phyloP scores from a whole-genome alignment of 371 early-diverging fungal species.

The Mucor ambiguus region DNA sequence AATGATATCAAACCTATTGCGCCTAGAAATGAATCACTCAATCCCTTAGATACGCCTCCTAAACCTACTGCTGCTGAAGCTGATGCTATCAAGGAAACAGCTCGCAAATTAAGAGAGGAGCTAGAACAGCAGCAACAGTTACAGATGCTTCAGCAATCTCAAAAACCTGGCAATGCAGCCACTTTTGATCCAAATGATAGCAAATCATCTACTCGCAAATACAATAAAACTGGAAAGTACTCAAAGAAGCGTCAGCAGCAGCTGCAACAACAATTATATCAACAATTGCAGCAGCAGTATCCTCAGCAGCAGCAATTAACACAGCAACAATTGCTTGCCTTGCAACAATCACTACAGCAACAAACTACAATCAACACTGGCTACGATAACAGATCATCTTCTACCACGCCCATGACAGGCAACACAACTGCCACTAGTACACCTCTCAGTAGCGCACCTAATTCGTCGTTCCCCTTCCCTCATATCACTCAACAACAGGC shows the following conservation, averaged over 20 bases:
- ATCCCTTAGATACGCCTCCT: slow-evolving; percentile 33
- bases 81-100: slow-evolving; percentile 42
- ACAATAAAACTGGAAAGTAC: slow-evolving; percentile 68
- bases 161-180: neutral
- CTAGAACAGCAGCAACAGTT: slow-evolving; percentile 35
- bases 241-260: slow-evolving; percentile 58
- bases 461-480: slow-evolving; percentile 9
- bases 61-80: slow-evolving; percentile 39
- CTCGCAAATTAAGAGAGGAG: slow-evolving; percentile 42
- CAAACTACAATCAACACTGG: neutral
- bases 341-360: slow-evolving; percentile 34
- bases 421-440: slow-evolving; percentile 3
- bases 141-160: slow-evolving; percentile 20
- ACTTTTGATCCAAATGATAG: slow-evolving; percentile 10
- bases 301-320: slow-evolving; percentile 33
- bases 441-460: neutral
- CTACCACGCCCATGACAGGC: slow-evolving; percentile 3
- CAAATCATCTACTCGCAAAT: slow-evolving; percentile 58
- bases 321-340: slow-evolving; percentile 36
- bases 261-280: slow-evolving; percentile 23
- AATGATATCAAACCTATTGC: slow-evolving; percentile 29
- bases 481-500: slow-evolving; percentile 5
- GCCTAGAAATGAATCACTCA: slow-evolving; percentile 33
- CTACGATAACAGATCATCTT: slow-evolving; percentile 9
- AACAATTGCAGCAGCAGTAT: slow-evolving; percentile 30